Evolutionary conservation across 2,329 filamentous ascomycete species (phyloP).

Genomic region (Blumeria hordei): DNA sequence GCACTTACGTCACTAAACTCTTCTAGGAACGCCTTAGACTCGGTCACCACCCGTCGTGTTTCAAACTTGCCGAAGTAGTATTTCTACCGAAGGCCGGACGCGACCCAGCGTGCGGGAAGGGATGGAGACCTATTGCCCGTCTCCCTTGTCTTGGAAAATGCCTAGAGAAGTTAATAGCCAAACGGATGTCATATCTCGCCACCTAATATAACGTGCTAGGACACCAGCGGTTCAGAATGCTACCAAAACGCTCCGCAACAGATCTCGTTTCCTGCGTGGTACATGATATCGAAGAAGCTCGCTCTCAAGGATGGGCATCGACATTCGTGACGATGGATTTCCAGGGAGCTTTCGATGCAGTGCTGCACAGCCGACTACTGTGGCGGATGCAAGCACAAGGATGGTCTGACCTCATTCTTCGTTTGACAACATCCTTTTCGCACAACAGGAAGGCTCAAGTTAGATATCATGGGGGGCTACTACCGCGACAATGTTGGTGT

Average conservation of each 20-base stretch:
- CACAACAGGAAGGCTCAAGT: neutral
- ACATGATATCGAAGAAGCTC: neutral
- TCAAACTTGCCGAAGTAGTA: neutral
- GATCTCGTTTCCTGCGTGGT: neutral
- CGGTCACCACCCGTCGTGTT: neutral
- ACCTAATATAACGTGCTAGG: neutral
- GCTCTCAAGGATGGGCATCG: neutral
- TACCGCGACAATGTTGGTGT: neutral
- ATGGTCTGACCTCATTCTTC: neutral
- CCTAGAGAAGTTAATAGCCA: neutral
- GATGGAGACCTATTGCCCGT: neutral
- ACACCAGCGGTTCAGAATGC: neutral
- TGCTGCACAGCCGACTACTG: neutral
- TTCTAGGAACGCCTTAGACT: neutral
- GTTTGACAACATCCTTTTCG: neutral
- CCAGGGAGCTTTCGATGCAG: neutral
- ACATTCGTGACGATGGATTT: neutral
- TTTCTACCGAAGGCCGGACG: conserved; percentile 7
- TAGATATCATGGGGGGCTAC: neutral
- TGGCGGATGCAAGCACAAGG: neutral
- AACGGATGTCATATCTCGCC: neutral
- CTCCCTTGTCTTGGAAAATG: neutral
- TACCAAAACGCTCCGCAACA: neutral
- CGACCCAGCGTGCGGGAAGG: neutral
- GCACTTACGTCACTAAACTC: neutral